Base-by-base conservation (phyloP, 2,329 filamentous ascomycete species). In the Cytospora mali region DNA sequence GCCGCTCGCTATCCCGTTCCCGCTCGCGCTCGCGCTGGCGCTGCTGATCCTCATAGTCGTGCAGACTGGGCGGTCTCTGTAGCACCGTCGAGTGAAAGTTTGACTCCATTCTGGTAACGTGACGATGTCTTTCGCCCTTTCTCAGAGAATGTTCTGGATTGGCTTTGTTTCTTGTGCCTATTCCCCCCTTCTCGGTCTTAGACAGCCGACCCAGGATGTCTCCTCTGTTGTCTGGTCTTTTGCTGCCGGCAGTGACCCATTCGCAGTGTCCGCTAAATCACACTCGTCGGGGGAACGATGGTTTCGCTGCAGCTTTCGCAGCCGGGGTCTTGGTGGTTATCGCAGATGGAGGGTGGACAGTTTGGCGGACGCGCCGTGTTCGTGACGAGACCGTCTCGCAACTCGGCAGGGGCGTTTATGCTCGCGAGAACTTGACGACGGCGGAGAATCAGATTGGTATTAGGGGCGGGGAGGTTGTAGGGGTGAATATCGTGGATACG, bases 81-180 rank as follows among this genome's bases (percentile, higher is more conserved):
- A 83, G 74, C 70, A 82, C 79, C 55, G 79, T 81, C 66, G 81
- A 81, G 67, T 75, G 79, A 68, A 81, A 83, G 69, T 76, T 77
- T 67, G 75, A 75, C 62, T 82, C 79, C 79, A 81, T 82, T 64
- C 61, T 71, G 70, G 51, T 59, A 27, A 46, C 21, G 16, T 25
- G 70, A 52, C 60, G 27, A 46, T 29, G 16, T 25, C 13, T 14
- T n/a, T n/a, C n/a, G n/a, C n/a, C 39, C 27, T 16, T 16, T 18
- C 3, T 33, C 9, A 13, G 13, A 10, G 42, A 21, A 13, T 42
- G 33, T 23, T 13, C 28, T 53, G 48, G 48, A 31, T 28, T 50
- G 18, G n/a, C 33, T n/a, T 49, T 18, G n/a, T 46, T 53, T 21
- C 25, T 27, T 6, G 33, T 23, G 14, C 27, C 31, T 49, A 4